Percentiles rank a stretch among this genome's conserved stretches.
phyloP scores from a whole-genome alignment of 345 rosid genomes.

The Nephelium lappaceum region DNA sequence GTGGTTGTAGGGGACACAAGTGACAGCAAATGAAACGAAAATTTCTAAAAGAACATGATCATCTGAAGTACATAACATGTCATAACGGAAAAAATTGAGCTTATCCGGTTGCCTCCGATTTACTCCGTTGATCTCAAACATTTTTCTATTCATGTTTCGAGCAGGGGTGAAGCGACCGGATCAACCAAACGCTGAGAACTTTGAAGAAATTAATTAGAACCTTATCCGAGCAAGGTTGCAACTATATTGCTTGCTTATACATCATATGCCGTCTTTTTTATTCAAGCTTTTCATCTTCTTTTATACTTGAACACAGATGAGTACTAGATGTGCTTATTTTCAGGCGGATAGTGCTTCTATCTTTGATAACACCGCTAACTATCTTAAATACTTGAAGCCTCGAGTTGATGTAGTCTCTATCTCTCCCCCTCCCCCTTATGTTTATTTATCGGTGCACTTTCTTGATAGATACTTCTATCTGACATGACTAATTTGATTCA shows the following conservation, averaged over 20 bases:
- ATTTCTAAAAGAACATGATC: not conserved
- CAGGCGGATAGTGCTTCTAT: slow-evolving; percentile 31
- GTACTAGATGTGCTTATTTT: not conserved
- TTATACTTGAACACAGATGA: not conserved
- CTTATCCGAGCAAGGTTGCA: too few relatives aligned
- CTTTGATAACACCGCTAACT: slow-evolving; percentile 22
- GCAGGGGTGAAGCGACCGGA: slow-evolving; percentile 30
- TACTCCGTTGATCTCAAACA: not conserved
- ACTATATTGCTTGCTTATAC: not conserved
- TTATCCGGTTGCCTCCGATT: too few relatives aligned
- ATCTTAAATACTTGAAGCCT: slow-evolving; percentile 18
- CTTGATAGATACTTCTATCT: slow-evolving; percentile 8
- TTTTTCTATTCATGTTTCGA: not conserved
- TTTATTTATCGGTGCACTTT: too few relatives aligned
- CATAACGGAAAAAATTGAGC: not conserved
- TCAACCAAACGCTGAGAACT: slow-evolving; percentile 23
- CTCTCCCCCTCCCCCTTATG: too few relatives aligned
- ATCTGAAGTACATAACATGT: not conserved
- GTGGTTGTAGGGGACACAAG: not conserved
- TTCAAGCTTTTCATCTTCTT: too few relatives aligned
- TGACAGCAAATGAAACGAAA: not conserved
- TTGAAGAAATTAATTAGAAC: not conserved
- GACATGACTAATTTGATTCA: not conserved
- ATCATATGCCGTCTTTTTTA: not conserved
- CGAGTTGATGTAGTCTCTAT: not conserved